A percentile compares a stretch with the other conserved stretches of the same genome.
These are phyloP conservation scores for Licmophora abbreviata DNA, from an alignment of 108 stramenopile genomes.

Conservation along the genomic window DNA sequence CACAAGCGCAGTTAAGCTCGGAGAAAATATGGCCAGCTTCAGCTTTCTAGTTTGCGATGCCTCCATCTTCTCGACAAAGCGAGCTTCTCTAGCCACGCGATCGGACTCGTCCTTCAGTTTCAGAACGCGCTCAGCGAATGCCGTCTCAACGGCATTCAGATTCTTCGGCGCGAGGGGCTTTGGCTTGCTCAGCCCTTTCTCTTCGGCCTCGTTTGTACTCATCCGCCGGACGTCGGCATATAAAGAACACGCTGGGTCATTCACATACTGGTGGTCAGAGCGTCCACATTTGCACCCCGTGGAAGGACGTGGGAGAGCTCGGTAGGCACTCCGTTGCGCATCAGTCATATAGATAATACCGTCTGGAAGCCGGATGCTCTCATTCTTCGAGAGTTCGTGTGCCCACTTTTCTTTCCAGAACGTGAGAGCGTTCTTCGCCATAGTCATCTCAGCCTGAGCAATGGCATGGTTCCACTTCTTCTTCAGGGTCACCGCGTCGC, in stretches of 20 bases:
- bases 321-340: constrained; percentile 39
- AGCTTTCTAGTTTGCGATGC: constrained; percentile 41
- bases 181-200: constrained; percentile 10
- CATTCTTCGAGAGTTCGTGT: not conserved
- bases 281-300: constrained; percentile 62
- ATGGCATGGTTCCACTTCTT: too few relatives aligned
- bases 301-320: constrained; percentile 40
- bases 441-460: too few relatives aligned
- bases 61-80: constrained; percentile 74
- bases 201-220: not conserved
- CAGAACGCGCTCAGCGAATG: constrained; percentile 46
- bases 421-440: too few relatives aligned
- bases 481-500: too few relatives aligned
- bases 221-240: constrained; percentile 39
- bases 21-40: constrained; percentile 57
- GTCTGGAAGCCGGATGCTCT: not conserved
- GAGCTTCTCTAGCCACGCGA: constrained; percentile 41
- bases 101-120: constrained; percentile 35
- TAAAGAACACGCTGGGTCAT: constrained; percentile 54
- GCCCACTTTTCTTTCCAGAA: constrained; percentile 7
- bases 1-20: constrained; percentile 54
- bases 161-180: too few relatives aligned
- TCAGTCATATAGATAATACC: constrained; percentile 36
- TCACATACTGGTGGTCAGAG: constrained; percentile 51
- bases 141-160: constrained; percentile 56